These are phyloP conservation scores for Mallotus repandus DNA, from an alignment of 441 rosid species.

Conservation along the genomic window DNA sequence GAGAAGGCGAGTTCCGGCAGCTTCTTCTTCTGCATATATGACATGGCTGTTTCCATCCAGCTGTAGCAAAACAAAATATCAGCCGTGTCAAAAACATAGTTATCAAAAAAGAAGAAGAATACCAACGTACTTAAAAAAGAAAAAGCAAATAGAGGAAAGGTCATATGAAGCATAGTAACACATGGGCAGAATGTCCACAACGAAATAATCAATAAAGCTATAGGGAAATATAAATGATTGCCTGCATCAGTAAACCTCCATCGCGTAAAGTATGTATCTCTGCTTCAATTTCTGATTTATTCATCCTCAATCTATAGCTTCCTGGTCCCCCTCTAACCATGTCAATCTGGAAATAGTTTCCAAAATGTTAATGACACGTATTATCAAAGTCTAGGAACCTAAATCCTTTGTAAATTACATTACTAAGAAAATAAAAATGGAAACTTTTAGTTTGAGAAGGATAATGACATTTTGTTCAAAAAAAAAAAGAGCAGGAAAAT, in stretches of 20 bases:
- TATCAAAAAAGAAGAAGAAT: background rate
- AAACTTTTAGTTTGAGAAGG: constrained; percentile 12
- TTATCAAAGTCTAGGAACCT: constrained; percentile 19
- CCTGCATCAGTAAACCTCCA: constrained; percentile 99
- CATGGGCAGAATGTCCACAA: background rate
- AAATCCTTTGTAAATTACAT: constrained; percentile 18
- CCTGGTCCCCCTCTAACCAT: constrained; percentile 97
- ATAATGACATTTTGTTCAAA: background rate
- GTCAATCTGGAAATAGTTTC: constrained; percentile 62
- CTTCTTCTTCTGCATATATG: constrained; percentile 99
- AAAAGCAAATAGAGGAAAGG: background rate
- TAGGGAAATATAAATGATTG: constrained; percentile 36
- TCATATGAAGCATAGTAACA: background rate
- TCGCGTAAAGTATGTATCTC: constrained; percentile 99
- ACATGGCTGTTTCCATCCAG: constrained; percentile 99
- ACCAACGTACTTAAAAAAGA: too few relatives aligned
- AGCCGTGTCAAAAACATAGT: constrained; percentile 7
- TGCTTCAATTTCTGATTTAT: constrained; percentile 87
- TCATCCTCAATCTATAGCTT: constrained; percentile 90
- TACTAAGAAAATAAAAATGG: background rate
- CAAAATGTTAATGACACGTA: constrained; percentile 22
- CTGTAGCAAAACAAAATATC: constrained; percentile 43
- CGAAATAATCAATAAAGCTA: constrained; percentile 8
- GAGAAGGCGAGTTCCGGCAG: constrained; percentile 99
- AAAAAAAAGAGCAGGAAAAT: constrained; percentile 6